Conservation (phyloP, 495 filamentous ascomycete species). For the Penicillium samsonianum region DNA sequence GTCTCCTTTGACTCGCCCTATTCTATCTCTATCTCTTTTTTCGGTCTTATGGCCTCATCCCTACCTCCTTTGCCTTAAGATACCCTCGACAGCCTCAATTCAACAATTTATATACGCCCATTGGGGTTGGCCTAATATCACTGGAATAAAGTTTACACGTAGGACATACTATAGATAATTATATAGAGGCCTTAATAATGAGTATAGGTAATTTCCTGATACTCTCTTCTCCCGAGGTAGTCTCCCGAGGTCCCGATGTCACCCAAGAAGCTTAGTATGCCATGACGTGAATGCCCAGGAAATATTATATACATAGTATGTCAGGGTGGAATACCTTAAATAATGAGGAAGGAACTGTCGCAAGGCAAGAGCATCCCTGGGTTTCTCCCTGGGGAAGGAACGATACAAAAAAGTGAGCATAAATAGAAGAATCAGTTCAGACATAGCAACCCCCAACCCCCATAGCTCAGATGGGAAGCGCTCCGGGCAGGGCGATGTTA, state of each 20-base stretch:
- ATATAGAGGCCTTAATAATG: not conserved
- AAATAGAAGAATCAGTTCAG: not conserved
- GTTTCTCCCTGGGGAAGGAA: not conserved
- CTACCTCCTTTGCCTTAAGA: not conserved
- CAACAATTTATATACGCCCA: not conserved
- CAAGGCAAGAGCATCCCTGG: not conserved
- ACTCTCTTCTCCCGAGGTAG: no score
- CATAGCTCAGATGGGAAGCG: not conserved
- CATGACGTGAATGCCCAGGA: not conserved
- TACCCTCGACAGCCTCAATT: slow-evolving; percentile 10
- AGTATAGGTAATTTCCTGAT: no score
- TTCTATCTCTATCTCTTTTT: not conserved
- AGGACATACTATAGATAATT: not conserved
- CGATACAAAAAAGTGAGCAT: not conserved
- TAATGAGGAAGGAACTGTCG: no score
- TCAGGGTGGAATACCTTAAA: no score
- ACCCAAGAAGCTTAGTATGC: not conserved
- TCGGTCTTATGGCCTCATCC: not conserved
- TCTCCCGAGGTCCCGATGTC: not conserved
- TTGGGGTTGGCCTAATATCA: not conserved
- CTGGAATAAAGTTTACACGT: not conserved
- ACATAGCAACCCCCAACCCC: not conserved
- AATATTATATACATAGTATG: not conserved
- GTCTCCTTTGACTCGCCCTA: not conserved
- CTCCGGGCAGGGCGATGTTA: not conserved